Conservation (phyloP, 345 rosid genomes). For the Lagerstroemia speciosa region DNA sequence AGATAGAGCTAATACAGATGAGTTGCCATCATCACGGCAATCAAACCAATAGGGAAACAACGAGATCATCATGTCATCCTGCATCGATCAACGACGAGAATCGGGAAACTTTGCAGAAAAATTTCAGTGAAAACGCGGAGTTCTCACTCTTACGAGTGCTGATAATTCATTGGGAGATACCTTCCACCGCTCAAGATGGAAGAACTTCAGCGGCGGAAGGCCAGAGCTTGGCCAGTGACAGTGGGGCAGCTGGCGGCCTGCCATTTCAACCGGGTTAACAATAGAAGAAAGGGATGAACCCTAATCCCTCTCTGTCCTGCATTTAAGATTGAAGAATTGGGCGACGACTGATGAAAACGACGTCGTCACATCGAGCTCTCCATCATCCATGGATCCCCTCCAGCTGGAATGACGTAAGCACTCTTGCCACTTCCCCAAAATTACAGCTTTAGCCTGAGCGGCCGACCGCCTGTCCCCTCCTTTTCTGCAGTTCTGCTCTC, state of each 20-base stretch:
- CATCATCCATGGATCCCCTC: too few relatives aligned
- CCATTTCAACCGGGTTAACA: neutral
- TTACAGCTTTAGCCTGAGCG: conserved; percentile 7
- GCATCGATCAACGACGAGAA: neutral
- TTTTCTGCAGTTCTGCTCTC: too few relatives aligned
- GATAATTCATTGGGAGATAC: too few relatives aligned
- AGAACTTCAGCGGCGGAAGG: too few relatives aligned
- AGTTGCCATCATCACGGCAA: conserved; percentile 41
- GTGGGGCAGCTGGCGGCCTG: too few relatives aligned
- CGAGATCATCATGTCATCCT: conserved; percentile 30
- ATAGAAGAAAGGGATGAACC: neutral
- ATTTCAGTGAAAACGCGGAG: too few relatives aligned
- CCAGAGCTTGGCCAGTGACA: too few relatives aligned
- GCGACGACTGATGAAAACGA: neutral
- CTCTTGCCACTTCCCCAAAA: neutral
- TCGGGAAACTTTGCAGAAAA: neutral
- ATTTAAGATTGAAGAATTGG: neutral
- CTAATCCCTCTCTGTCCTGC: neutral
- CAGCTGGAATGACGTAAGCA: conserved; percentile 1
- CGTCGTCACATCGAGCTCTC: neutral
- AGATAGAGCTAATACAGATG: conserved; percentile 33
- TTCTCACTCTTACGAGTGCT: too few relatives aligned
- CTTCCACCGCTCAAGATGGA: too few relatives aligned
- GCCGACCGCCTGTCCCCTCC: neutral
- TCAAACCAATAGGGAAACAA: conserved; percentile 46